Percentiles rank a stretch among this genome's conserved stretches.
These are phyloP conservation scores for Erodium chrysanthum DNA, from an alignment of 441 rosid species.

Conservation along the genomic window DNA sequence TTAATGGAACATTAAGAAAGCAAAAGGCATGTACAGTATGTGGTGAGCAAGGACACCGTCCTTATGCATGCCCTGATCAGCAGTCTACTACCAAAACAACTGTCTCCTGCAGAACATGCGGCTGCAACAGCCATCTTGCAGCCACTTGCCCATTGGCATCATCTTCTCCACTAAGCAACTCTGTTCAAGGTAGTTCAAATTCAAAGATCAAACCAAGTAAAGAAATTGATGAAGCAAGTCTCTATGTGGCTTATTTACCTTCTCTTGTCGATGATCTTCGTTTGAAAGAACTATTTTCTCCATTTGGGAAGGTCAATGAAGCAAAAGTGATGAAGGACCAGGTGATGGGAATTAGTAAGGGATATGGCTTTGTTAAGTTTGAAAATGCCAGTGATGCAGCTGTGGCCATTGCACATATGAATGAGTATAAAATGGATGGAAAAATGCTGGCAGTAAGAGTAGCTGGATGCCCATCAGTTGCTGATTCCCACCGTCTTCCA, in stretches of 20 bases:
- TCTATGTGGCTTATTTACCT: slow-evolving; percentile 19
- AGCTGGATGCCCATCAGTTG: slow-evolving; percentile 9
- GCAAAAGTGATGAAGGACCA: slow-evolving; percentile 13
- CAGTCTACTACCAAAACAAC: slow-evolving; percentile 5
- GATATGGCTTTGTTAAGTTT: slow-evolving; percentile 17
- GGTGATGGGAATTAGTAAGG: neutral
- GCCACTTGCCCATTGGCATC: slow-evolving; percentile 5
- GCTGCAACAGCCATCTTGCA: slow-evolving; percentile 9
- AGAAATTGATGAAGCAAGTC: slow-evolving; percentile 14
- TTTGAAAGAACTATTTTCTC: slow-evolving; percentile 12
- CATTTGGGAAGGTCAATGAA: slow-evolving; percentile 19
- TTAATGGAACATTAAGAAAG: slow-evolving; percentile 10
- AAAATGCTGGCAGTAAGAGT: slow-evolving; percentile 6
- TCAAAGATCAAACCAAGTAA: neutral
- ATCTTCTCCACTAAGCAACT: neutral
- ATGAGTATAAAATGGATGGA: slow-evolving; percentile 12
- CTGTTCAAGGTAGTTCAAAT: neutral
- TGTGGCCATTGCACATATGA: slow-evolving; percentile 10
- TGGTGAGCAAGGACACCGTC: slow-evolving; percentile 19
- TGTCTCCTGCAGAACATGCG: neutral
- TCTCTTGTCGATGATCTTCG: slow-evolving; percentile 17
- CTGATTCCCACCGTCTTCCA: slow-evolving; percentile 7
- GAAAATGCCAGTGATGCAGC: slow-evolving; percentile 16
- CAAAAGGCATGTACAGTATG: slow-evolving; percentile 10
- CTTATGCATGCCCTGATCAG: slow-evolving; percentile 17